Percentiles rank a stretch among this genome's conserved stretches.
Conservation (phyloP, 805 yeast genomes). For the Cyberlindnera sargentensis region DNA sequence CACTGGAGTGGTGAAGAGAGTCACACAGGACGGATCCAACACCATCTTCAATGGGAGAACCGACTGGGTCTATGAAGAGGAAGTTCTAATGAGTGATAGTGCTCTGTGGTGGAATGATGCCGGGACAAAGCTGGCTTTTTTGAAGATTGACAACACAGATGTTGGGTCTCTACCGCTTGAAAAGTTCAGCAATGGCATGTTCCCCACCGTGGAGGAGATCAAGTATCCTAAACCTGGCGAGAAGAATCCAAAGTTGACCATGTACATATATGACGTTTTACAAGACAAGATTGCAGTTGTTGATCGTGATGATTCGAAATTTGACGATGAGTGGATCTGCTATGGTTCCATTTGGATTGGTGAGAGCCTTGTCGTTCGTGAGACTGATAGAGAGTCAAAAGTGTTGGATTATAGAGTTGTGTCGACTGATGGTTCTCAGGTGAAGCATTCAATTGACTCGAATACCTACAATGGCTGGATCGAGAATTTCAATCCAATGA, state of each 20-base stretch:
- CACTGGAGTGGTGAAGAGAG: slow-evolving; percentile 6
- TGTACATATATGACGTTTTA: slow-evolving; percentile 37
- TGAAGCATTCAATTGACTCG: slow-evolving; percentile 39
- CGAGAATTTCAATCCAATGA: slow-evolving; percentile 39
- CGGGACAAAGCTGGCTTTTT: slow-evolving; percentile 46
- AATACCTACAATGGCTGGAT: slow-evolving; percentile 48
- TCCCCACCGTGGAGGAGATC: slow-evolving; percentile 36
- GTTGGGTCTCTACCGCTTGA: slow-evolving; percentile 50
- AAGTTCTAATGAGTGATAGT: slow-evolving; percentile 50
- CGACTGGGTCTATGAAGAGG: slow-evolving; percentile 86
- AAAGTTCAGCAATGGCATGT: slow-evolving; percentile 38
- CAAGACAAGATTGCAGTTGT: slow-evolving; percentile 8
- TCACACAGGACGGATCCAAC: slow-evolving; percentile 42
- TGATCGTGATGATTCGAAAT: slow-evolving; percentile 22
- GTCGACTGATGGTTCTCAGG: slow-evolving; percentile 27
- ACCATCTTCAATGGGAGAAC: slow-evolving; percentile 60
- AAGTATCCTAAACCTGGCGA: slow-evolving; percentile 75
- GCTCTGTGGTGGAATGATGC: slow-evolving; percentile 73
- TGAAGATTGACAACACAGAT: slow-evolving; percentile 50
- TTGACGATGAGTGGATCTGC: slow-evolving; percentile 44
- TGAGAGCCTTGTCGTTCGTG: slow-evolving; percentile 44
- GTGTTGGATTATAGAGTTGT: slow-evolving; percentile 39
- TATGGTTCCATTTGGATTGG: slow-evolving; percentile 60
- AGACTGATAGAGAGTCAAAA: slow-evolving; percentile 58
- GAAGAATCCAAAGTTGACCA: slow-evolving; percentile 46